A percentile compares a stretch with the other conserved stretches of the same genome.
phyloP scores from a whole-genome alignment of 306 rosid genomes.

The Bauhinia variegata region DNA sequence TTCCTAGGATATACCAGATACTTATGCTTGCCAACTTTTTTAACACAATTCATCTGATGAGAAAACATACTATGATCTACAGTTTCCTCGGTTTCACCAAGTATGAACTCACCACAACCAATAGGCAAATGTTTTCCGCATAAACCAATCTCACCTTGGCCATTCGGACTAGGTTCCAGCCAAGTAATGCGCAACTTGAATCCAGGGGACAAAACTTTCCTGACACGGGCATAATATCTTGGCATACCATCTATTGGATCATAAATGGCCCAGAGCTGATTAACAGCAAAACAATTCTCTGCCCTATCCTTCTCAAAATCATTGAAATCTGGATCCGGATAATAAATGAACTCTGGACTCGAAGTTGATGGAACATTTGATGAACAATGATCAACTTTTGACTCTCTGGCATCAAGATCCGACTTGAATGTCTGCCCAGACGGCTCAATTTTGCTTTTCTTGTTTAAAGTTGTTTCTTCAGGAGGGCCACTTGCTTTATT shows the following conservation, averaged over 20 bases:
- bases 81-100: slow-evolving; percentile 36
- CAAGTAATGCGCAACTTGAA: slow-evolving; percentile 53
- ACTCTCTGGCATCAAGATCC: slow-evolving; percentile 16
- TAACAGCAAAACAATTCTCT: slow-evolving; percentile 38
- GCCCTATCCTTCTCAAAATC: slow-evolving; percentile 46
- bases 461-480: slow-evolving; percentile 23
- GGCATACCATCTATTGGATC: slow-evolving; percentile 59
- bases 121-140: slow-evolving; percentile 44
- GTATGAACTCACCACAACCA: slow-evolving; percentile 50
- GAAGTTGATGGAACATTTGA: slow-evolving; percentile 14
- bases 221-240: slow-evolving; percentile 58
- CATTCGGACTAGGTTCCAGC: slow-evolving; percentile 55
- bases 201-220: slow-evolving; percentile 45
- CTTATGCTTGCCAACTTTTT: slow-evolving; percentile 27
- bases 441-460: slow-evolving; percentile 29
- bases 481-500: no score
- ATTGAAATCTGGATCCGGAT: slow-evolving; percentile 52
- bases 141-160: slow-evolving; percentile 48
- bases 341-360: slow-evolving; percentile 7
- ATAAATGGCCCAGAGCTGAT: slow-evolving; percentile 59
- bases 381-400: slow-evolving; percentile 1
- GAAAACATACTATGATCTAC: slow-evolving; percentile 46
- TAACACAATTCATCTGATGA: slow-evolving; percentile 47
- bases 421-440: slow-evolving; percentile 25
- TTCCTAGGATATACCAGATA: slow-evolving; percentile 48